Conservation (phyloP, 208 protist species). For the Trypanosoma caninum region DNA sequence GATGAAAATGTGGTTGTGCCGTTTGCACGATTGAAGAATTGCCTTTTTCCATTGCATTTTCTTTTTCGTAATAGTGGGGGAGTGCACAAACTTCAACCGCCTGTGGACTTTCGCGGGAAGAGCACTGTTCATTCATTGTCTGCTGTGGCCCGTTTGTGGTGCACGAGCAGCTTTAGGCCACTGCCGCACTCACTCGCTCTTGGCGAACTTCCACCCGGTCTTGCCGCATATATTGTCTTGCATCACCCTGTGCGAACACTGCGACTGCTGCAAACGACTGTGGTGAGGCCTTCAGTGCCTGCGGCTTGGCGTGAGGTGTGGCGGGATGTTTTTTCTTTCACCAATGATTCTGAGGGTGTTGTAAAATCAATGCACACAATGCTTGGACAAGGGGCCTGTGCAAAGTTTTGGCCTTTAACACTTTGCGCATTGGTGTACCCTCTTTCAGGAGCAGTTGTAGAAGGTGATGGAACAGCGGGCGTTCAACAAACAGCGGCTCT, state of each 20-base stretch:
- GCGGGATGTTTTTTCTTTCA: background rate
- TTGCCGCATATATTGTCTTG: conserved; percentile 19
- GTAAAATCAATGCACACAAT: conserved; percentile 1
- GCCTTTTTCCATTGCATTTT: conserved; percentile 2
- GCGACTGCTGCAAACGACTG: conserved; percentile 2
- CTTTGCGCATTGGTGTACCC: conserved; percentile 7
- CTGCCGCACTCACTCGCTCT: background rate
- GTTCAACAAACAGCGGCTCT: background rate
- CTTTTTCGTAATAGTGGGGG: background rate
- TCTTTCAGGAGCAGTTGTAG: conserved; percentile 1
- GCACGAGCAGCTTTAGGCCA: background rate
- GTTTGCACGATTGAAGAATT: background rate
- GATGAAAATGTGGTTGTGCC: background rate
- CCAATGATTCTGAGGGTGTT: background rate
- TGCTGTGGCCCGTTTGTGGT: conserved; percentile 5
- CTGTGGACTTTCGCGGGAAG: conserved; percentile 13
- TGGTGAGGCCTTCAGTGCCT: conserved; percentile 7
- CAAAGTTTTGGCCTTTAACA: conserved; percentile 9
- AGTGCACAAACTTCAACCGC: background rate
- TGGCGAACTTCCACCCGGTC: conserved; percentile 23
- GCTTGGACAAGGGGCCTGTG: conserved; percentile 1
- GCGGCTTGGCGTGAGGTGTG: conserved; percentile 10
- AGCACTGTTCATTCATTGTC: background rate
- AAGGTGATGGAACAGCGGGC: background rate
- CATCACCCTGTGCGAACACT: conserved; percentile 11